phyloP scores from a whole-genome alignment of 1,284 basidiomycete genomes.

The Ceratobasidium sp. region DNA sequence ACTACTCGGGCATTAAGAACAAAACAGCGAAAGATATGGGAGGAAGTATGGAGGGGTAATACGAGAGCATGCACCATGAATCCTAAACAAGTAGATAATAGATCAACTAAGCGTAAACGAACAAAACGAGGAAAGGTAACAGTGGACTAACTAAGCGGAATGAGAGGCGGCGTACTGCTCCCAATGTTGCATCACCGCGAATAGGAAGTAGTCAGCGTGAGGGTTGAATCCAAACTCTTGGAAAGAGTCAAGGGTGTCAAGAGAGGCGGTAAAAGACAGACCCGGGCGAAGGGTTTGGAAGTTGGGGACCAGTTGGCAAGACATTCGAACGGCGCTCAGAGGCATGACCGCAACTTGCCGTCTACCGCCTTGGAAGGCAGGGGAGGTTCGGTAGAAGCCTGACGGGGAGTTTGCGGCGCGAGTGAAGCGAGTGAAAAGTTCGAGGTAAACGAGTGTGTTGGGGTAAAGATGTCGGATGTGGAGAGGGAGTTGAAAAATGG shows the following conservation, averaged over 20 bases:
- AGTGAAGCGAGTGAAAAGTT: not conserved
- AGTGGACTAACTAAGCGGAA: too few species aligned
- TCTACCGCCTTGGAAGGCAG: not conserved
- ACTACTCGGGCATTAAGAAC: too few species aligned
- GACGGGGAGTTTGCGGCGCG: not conserved
- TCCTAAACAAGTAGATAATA: too few species aligned
- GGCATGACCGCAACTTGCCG: not conserved
- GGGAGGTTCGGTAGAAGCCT: not conserved
- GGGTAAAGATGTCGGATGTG: not conserved
- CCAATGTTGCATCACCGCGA: slow-evolving; percentile 18
- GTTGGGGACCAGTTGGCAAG: not conserved
- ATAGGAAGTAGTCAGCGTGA: not conserved
- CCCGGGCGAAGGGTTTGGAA: not conserved
- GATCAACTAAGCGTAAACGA: too few species aligned
- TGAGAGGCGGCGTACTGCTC: too few species aligned
- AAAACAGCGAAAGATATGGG: too few species aligned
- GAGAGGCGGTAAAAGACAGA: not conserved
- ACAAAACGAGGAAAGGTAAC: too few species aligned
- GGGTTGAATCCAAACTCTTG: not conserved
- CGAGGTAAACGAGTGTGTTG: not conserved
- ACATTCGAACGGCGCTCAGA: not conserved
- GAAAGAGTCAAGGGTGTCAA: not conserved
- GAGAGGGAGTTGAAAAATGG: slow-evolving; percentile 11
- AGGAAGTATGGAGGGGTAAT: too few species aligned
- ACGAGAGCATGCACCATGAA: too few species aligned